Base-by-base conservation (phyloP, 1,284 basidiomycete species). In the Cryptococcus floricola region DNA sequence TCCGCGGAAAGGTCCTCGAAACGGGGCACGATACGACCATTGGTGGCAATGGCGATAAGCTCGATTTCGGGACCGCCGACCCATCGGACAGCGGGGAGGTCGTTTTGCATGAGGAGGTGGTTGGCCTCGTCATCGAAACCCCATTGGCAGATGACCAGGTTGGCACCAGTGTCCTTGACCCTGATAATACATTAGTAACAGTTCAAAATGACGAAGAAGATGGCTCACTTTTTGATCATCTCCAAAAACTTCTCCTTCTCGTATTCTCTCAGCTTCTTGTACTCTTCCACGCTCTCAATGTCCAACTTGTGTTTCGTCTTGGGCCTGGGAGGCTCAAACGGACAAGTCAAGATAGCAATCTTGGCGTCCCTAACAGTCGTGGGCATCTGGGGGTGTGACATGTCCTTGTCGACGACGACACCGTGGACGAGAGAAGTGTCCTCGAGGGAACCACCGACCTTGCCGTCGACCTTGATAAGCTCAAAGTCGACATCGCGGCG, bases 291-390 rank as follows among this genome's bases (percentile, higher is more conserved):
- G 61, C 84, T 87, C 53, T 91, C 92, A 72, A 99, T 98, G 73
- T 99, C 95, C 48, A 99, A 81, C 79, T 99, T 95, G 79, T 99
- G 95, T 81, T 99, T 99, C 19, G 95, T 99, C 82, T 98, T 99
- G 49, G 95, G 95, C 39, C 96, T 87, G 13, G 96, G 95, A 10
- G 95, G 95, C 77, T 99, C 95, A 72, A 99, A 98, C 19, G 95
- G 93, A 79, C 96, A 99, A 47, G 95, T 99, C 52, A 98, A 85
- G 73, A 98, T 98, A 19, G 95, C 95, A 58, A 98, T 83, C 65
- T 87, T 87, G 58, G 96, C 95, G 74, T 98, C 89, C 65, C 82
- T 83, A 64, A 98, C 87, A 46, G 81, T 82, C 57, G 84, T 85
- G 10, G 95, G 95, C 95, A 98, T 98, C 79, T 97, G 93, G 9